Percentiles rank a stretch among this genome's conserved stretches.
phyloP scores from a whole-genome alignment of 371 early-diverging fungal genomes.

The Entomophthora muscae region DNA sequence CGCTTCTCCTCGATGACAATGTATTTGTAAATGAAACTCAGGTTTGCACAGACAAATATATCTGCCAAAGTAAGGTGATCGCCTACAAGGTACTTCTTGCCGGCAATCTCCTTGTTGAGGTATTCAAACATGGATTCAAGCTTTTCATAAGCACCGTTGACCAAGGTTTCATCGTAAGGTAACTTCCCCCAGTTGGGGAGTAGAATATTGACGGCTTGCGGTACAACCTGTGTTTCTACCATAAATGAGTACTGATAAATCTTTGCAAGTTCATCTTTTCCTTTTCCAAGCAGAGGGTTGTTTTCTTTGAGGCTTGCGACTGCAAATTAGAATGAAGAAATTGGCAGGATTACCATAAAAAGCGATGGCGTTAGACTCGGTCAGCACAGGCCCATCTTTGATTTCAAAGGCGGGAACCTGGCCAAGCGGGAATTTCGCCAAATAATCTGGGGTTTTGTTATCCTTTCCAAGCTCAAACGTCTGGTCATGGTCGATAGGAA shows the following conservation, averaged over 20 bases:
- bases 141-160: conserved; percentile 46
- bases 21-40: conserved; percentile 35
- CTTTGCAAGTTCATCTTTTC: conserved; percentile 47
- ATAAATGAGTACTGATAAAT: conserved; percentile 64
- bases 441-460: conserved; percentile 60
- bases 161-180: conserved; percentile 44
- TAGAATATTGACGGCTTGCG: conserved; percentile 32
- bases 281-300: conserved; percentile 49
- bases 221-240: conserved; percentile 38
- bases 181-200: conserved; percentile 43
- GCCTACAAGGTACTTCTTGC: conserved; percentile 80
- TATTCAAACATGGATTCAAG: conserved; percentile 36
- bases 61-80: conserved; percentile 82
- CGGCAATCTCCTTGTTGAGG: conserved; percentile 52
- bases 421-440: conserved; percentile 46
- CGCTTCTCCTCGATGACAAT: conserved; percentile 48
- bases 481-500: conserved; percentile 36
- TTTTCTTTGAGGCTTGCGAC: conserved; percentile 24
- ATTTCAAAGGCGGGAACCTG: no score
- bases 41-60: conserved; percentile 41
- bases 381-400: conserved; percentile 43
- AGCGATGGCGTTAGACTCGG: conserved; percentile 73
- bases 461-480: conserved; percentile 44
- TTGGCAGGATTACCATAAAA: conserved; percentile 44
- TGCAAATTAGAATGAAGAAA: not conserved